Base-by-base conservation (phyloP, 1,284 basidiomycete species). In the Apiotrichum gamsii region DNA sequence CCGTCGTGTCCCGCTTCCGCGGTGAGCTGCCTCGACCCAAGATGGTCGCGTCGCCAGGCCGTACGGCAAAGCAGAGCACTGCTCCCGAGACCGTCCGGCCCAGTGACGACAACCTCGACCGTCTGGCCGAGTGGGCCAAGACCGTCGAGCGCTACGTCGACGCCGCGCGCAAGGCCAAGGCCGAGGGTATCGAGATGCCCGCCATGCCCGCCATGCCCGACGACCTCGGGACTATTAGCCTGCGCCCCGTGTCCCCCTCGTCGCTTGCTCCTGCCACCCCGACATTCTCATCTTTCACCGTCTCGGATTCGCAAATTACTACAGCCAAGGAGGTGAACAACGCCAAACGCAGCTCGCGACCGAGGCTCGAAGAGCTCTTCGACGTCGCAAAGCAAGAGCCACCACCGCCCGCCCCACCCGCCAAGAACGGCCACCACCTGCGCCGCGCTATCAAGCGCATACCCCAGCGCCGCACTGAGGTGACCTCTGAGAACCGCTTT, bases 71-170 rank as follows among this genome's bases (percentile, higher is more conserved):
- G 33, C 47, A 56, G 40, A 47, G 44, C 1, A 52, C 54, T 8
- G 54, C 47, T 0, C 54, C 54, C 4, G 21, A 24, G 18, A 30
- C 31, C 10, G 31, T 42, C 4, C 30, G 40, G n/a, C 40, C n/a
- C n/a, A 42, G 32, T 16, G 40, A 42, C 15, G 57, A 48, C 21
- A 54, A 64, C 21, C 59, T 70, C 28, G 64, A 70, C 48, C 62
- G 65, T 39, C 64, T 72, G 32, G 59, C 69, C 2, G 51, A 43
- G 28, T 69, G 69, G 65, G 69, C 70, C 34, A 69, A 70, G 51
- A 52, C 53, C 35, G 62, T 72, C 35, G 70, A 73, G 43, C 57
- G 45, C 29, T 67, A 71, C 25, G 67, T 73, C 28, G 64, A 67
- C 34, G 64, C 67, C 19, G 69, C 71, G n/a, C 60, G 67, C 15